Base-by-base conservation (phyloP, 306 rosid genomes). In the Lithocarpus polystachyus region DNA sequence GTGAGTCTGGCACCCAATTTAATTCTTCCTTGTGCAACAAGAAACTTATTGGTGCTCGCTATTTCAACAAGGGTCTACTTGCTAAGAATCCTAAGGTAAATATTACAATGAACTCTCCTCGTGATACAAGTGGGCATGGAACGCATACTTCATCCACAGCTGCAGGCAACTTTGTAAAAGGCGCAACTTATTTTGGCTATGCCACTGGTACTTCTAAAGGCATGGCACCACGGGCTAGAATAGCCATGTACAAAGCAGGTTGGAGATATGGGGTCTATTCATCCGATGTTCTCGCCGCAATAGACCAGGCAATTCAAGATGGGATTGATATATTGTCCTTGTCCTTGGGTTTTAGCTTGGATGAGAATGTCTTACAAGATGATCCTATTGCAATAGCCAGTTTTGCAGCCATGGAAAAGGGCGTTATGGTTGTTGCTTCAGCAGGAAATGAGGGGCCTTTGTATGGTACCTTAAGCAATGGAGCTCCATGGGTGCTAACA, bases 341-440 rank as follows among this genome's bases (percentile, higher is more conserved):
- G 28, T 94, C 97, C 5, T 56, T 94, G 11, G 97, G 70, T 64
- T 64, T 64, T 28, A 7, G 94, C 4, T 1, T 82, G 0, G 73
- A 87, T 57, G 80, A 72, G 0, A 9, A 17, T 2, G 68, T 85
- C 5, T 77, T 92, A 72, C 82, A 85, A 33, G 24, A 84, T 55
- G 98, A 94, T 68, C 92, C 98, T 2, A 53, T 94, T 52, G 97
- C 97, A 0, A 84, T 90, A 83, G 92, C 96, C 65, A 87, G 96
- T 0, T 94, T 90, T 60, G 83, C 96, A 2, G 97, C 97, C 40
- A 45, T 86, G 83, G 77, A 89, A 56, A 92, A 77, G 24, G 92
- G 91, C 1, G 52, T 94, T 48, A 81, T 94, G 10, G 97, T 92
- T 29, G 68, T 94, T 23, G 77, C 97, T 0, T 89, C 97, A 0